phyloP scores from a whole-genome alignment of 306 rosid species.

The Prunus campanulata region DNA sequence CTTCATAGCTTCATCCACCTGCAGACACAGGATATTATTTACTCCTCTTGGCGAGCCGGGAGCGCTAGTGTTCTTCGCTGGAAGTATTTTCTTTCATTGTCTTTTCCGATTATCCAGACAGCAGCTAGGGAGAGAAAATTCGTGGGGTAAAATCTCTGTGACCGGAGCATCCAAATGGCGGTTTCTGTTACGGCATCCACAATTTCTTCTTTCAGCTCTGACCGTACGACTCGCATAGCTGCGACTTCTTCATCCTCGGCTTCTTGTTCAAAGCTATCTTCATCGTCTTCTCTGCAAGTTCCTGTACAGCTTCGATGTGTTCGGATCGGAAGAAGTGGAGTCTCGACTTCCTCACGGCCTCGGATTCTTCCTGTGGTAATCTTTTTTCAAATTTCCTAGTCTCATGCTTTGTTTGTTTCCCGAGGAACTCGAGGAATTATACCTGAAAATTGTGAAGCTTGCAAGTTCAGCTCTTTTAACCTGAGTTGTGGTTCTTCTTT shows the following conservation, averaged over 20 bases:
- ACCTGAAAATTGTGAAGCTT: background rate
- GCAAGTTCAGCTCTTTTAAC: background rate
- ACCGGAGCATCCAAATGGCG: constrained; percentile 49
- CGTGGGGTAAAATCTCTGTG: background rate
- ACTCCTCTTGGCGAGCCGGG: background rate
- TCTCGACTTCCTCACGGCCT: constrained; percentile 34
- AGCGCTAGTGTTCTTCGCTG: background rate
- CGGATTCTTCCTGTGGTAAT: constrained; percentile 58
- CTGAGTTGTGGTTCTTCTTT: too few species aligned
- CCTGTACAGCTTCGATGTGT: constrained; percentile 41
- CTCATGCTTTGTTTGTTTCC: background rate
- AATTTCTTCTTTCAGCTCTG: constrained; percentile 35
- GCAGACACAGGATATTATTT: background rate
- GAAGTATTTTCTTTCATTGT: background rate
- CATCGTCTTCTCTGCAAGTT: constrained; percentile 44
- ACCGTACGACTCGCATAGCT: constrained; percentile 32
- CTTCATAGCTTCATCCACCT: background rate
- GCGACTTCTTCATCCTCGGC: constrained; percentile 26
- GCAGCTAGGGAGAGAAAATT: background rate
- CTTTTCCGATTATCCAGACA: constrained; percentile 24
- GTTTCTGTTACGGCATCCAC: constrained; percentile 51
- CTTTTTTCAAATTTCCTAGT: background rate
- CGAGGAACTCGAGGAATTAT: background rate
- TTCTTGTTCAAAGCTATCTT: constrained; percentile 23
- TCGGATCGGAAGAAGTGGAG: constrained; percentile 30